phyloP scores from a whole-genome alignment of 306 rosid genomes.

The Medicago ruthenica region DNA sequence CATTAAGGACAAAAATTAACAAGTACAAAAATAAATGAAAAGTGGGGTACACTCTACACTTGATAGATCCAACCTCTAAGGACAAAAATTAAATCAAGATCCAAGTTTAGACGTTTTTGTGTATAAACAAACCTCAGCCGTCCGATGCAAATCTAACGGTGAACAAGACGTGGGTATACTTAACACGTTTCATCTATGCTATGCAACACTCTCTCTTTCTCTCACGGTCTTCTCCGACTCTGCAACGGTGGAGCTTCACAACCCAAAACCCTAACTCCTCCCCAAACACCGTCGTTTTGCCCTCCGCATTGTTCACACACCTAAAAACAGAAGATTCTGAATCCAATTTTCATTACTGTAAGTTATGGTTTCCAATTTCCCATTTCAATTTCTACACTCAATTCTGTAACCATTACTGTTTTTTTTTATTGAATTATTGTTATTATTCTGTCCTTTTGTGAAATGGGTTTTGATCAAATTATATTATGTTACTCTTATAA shows the following conservation, averaged over 20 bases:
- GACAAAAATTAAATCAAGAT: neutral
- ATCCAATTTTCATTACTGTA: constrained; percentile 31
- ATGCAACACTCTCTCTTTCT: constrained; percentile 39
- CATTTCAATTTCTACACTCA: neutral
- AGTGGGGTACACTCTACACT: neutral
- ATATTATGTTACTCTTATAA: neutral
- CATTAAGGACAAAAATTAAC: no score
- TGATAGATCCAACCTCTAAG: neutral
- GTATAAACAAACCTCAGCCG: constrained; percentile 36
- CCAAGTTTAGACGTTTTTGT: constrained; percentile 4
- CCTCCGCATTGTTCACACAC: constrained; percentile 7
- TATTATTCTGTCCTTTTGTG: neutral
- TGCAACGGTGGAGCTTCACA: constrained; percentile 39
- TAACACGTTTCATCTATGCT: constrained; percentile 36
- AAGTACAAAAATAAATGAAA: neutral
- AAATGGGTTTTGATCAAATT: constrained; percentile 1
- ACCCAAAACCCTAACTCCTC: constrained; percentile 39
- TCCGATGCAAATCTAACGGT: constrained; percentile 42
- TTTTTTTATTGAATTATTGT: neutral
- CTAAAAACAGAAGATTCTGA: neutral
- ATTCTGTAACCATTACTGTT: neutral
- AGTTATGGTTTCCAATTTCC: constrained; percentile 35
- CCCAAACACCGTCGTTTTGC: constrained; percentile 41
- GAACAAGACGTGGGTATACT: constrained; percentile 31
- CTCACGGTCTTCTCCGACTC: constrained; percentile 38